phyloP scores from a whole-genome alignment of 148 eudicot genomes.

The Arctostaphylos glauca region DNA sequence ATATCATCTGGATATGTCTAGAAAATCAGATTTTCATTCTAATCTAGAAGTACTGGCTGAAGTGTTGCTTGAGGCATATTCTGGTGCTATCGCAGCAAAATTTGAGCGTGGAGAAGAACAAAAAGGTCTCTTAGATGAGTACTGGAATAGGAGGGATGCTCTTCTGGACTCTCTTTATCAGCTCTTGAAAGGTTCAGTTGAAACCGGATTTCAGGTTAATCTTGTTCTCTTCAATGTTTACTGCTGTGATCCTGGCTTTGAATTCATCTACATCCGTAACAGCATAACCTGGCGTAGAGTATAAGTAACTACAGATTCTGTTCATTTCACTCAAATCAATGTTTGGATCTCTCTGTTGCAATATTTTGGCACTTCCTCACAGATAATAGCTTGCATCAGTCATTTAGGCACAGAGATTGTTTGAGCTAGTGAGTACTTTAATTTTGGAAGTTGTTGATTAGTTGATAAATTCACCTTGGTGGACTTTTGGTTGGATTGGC shows the following conservation, averaged over 20 bases:
- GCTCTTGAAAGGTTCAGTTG: slow-evolving; percentile 63
- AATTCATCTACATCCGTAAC: neutral
- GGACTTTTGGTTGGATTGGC: neutral
- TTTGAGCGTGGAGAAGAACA: slow-evolving; percentile 79
- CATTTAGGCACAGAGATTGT: neutral
- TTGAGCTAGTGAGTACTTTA: neutral
- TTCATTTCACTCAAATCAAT: slow-evolving; percentile 14
- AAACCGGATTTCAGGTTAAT: slow-evolving; percentile 54
- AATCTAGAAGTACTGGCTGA: slow-evolving; percentile 72
- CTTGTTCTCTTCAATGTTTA: slow-evolving; percentile 2
- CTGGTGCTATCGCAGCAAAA: slow-evolving; percentile 84
- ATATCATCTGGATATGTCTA: slow-evolving; percentile 52
- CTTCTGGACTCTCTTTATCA: slow-evolving; percentile 84
- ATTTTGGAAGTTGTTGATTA: neutral
- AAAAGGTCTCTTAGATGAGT: slow-evolving; percentile 68
- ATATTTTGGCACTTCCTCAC: neutral
- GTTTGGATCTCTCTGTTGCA: neutral
- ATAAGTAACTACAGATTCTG: neutral
- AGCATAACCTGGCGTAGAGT: neutral
- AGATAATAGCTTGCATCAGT: neutral
- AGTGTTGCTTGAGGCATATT: slow-evolving; percentile 77
- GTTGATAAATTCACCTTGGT: neutral
- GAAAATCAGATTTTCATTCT: slow-evolving; percentile 57
- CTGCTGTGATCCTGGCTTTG: neutral
- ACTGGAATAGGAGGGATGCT: slow-evolving; percentile 68